Base-by-base conservation (phyloP, 805 yeast genomes). In the Torulaspora maleeae region DNA sequence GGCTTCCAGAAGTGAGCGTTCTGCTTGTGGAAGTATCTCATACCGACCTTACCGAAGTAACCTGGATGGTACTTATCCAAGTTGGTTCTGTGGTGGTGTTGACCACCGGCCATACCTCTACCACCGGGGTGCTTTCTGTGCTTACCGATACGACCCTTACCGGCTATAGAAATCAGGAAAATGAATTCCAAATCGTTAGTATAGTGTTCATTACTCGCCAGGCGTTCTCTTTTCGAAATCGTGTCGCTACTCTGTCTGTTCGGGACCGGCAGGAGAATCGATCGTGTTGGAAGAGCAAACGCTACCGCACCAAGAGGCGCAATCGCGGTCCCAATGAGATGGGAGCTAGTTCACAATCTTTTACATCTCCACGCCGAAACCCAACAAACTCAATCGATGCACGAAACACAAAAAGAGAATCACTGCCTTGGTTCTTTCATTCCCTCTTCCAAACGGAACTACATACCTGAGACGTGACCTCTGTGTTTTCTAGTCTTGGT, bases 41-140 rank as follows among this genome's bases (percentile, higher is more conserved):
- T 91, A 90, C 99, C 99, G 74, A 93, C 98, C 82, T 93, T 95
- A 86, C 99, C 99, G 80, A 93, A 93, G 91, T 93, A 93, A 89
- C 99, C 99, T 71, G 99, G 99, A 78, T 93, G 99, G 96, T 86
- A 93, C 79, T 91, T 93, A 77, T 93, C 99, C 80, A 93, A 77
- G 83, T 93, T 93, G 76, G 93, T 90, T 83, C 99, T 88, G 96
- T 93, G 99, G 79, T 93, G 99, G 78, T 91, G 98, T 79, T 81
- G 91, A 88, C 99, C 99, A 91, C 99, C 99, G 74, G 99, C 99
- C 90, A 79, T 91, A 93, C 99, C 99, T 80, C 98, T 90, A 80
- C 99, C 99, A 93, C 99, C 99, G 63, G 99, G 97, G 70, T 86
- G 93, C 95, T 93, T 93, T 89, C 99, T 90, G 95, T 93, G 99